phyloP scores from a whole-genome alignment of 495 filamentous ascomycete species.

The Sordaria brevicollis region DNA sequence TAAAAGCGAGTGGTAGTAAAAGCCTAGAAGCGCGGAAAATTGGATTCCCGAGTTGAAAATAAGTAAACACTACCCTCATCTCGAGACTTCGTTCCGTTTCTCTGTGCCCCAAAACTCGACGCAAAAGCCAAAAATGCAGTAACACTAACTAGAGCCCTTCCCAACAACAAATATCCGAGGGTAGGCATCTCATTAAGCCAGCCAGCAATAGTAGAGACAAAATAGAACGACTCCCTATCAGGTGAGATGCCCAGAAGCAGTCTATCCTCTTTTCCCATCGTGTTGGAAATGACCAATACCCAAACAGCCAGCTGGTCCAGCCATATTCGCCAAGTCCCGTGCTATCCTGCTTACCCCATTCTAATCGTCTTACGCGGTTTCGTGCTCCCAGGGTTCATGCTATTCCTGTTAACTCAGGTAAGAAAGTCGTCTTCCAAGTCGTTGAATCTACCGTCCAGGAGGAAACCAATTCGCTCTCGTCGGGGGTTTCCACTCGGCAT shows the following conservation, averaged over 20 bases:
- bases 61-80: neutral
- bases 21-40: neutral
- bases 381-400: too few species aligned
- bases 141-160: neutral
- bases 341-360: too few species aligned
- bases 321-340: too few species aligned
- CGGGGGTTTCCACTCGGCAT: too few species aligned
- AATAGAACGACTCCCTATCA: neutral
- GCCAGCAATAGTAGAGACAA: neutral
- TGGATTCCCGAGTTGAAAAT: neutral
- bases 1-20: neutral
- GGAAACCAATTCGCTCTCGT: too few species aligned
- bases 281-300: neutral
- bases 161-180: neutral
- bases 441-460: too few species aligned
- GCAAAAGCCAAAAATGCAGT: neutral
- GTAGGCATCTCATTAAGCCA: neutral
- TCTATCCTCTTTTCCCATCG: neutral
- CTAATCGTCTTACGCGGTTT: too few species aligned
- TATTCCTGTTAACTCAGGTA: too few species aligned
- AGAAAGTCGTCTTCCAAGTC: too few species aligned
- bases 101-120: neutral
- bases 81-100: neutral
- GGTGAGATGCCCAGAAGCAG: neutral
- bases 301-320: too few species aligned